Conservation (phyloP, 1,284 basidiomycete genomes). For the Ceratobasidium sp. region DNA sequence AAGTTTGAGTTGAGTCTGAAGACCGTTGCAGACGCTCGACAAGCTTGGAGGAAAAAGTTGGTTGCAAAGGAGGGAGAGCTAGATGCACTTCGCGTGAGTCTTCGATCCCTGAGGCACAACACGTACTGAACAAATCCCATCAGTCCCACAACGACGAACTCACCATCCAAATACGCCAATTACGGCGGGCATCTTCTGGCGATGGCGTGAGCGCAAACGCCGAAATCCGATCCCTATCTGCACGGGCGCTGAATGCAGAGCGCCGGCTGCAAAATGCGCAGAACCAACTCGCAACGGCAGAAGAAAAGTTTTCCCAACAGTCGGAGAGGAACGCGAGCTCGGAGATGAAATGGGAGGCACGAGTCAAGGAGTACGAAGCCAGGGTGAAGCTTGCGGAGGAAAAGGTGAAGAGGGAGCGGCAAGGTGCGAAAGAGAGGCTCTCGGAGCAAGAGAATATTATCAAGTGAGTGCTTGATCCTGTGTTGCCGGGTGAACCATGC, state of each 20-base stretch:
- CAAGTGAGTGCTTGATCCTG: constrained; percentile 63
- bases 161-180: constrained; percentile 70
- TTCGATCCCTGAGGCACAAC: no score
- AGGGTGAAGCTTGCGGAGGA: constrained; percentile 87
- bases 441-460: constrained; percentile 71
- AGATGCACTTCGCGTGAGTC: constrained; percentile 78
- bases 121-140: neutral
- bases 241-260: constrained; percentile 82
- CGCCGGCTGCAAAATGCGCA: constrained; percentile 79
- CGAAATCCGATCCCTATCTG: constrained; percentile 73
- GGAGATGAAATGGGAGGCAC: constrained; percentile 89
- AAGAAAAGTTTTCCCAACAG: constrained; percentile 79
- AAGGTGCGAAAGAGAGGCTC: constrained; percentile 89
- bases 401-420: constrained; percentile 92
- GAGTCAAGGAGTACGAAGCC: constrained; percentile 90
- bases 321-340: constrained; percentile 73
- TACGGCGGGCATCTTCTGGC: constrained; percentile 68
- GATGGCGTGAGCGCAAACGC: constrained; percentile 60
- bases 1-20: constrained; percentile 90
- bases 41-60: constrained; percentile 86
- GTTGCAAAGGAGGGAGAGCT: constrained; percentile 86
- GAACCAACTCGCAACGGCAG: constrained; percentile 81
- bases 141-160: constrained; percentile 77
- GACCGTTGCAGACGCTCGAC: constrained; percentile 81
- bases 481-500: no score